These are phyloP conservation scores for Penicillium sp. DNA, from an alignment of 2,329 filamentous ascomycete genomes.

Conservation along the genomic window DNA sequence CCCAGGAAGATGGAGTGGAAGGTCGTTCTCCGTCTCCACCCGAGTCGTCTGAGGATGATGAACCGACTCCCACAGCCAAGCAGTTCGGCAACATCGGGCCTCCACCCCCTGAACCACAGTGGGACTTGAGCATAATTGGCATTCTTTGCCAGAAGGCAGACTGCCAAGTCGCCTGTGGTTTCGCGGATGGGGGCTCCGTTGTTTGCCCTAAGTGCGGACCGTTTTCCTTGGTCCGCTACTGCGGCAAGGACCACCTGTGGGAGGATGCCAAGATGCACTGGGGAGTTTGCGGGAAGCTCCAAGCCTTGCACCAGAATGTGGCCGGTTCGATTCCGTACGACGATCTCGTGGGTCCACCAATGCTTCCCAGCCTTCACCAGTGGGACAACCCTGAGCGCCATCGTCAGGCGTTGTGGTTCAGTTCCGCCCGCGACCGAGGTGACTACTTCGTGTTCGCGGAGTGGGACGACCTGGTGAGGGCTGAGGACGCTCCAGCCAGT, in stretches of 20 bases:
- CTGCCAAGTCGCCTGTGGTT: slow-evolving; percentile 27
- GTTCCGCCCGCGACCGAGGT: slow-evolving; percentile 15
- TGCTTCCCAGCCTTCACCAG: slow-evolving; percentile 22
- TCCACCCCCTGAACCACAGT: neutral
- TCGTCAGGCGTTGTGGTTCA: slow-evolving; percentile 29
- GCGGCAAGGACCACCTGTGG: slow-evolving; percentile 30
- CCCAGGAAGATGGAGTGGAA: neutral
- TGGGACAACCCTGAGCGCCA: slow-evolving; percentile 32
- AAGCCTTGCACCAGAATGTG: slow-evolving; percentile 19
- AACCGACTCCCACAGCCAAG: neutral
- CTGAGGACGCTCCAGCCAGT: slow-evolving; percentile 8
- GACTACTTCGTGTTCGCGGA: slow-evolving; percentile 34
- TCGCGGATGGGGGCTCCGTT: slow-evolving; percentile 25
- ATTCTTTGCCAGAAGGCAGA: slow-evolving; percentile 18
- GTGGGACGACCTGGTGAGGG: slow-evolving; percentile 12
- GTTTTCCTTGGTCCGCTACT: slow-evolving; percentile 33
- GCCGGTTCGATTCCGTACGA: slow-evolving; percentile 17
- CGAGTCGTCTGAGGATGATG: neutral
- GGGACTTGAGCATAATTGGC: neutral
- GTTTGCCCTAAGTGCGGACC: slow-evolving; percentile 37
- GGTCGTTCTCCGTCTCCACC: neutral
- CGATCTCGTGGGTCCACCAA: slow-evolving; percentile 17
- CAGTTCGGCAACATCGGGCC: neutral
- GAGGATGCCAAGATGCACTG: slow-evolving; percentile 33
- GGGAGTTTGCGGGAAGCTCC: slow-evolving; percentile 17